A percentile compares a stretch with the other conserved stretches of the same genome.
Evolutionary conservation across 1,139 yeast genomes (phyloP).

Genomic region (Dujonia santamariae): DNA sequence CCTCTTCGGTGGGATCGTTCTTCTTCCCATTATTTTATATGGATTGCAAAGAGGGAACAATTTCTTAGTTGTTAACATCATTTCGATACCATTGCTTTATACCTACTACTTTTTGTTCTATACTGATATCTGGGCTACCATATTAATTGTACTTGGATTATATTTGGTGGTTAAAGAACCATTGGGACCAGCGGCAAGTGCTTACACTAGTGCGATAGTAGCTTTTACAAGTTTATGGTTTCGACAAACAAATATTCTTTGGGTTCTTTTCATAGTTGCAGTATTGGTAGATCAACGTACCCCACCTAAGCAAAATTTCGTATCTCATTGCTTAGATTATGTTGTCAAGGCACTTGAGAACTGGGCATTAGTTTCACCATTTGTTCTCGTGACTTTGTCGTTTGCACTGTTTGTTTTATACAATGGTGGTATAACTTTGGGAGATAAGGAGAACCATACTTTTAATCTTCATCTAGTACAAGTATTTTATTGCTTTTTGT

Average conservation of each 20-base stretch:
- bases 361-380: slow-evolving; percentile 46
- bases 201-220: slow-evolving; percentile 36
- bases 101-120: slow-evolving; percentile 77
- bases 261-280: slow-evolving; percentile 69
- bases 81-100: slow-evolving; percentile 66
- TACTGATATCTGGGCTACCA: slow-evolving; percentile 91
- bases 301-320: slow-evolving; percentile 2
- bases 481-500: slow-evolving; percentile 70
- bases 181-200: slow-evolving; percentile 11
- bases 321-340: slow-evolving; percentile 12
- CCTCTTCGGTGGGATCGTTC: slow-evolving; percentile 56
- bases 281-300: slow-evolving; percentile 54
- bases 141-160: slow-evolving; percentile 50
- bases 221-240: slow-evolving; percentile 64
- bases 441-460: slow-evolving; percentile 83
- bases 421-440: slow-evolving; percentile 82
- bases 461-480: slow-evolving; percentile 75
- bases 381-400: slow-evolving; percentile 42
- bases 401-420: slow-evolving; percentile 56
- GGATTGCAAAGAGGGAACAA: slow-evolving; percentile 17
- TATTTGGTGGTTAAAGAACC: slow-evolving; percentile 28
- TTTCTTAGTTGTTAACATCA: slow-evolving; percentile 47
- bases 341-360: slow-evolving; percentile 19
- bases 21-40: slow-evolving; percentile 39
- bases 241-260: slow-evolving; percentile 87